phyloP scores from a whole-genome alignment of 371 early-diverging fungal genomes.

The Mortierella sp. region DNA sequence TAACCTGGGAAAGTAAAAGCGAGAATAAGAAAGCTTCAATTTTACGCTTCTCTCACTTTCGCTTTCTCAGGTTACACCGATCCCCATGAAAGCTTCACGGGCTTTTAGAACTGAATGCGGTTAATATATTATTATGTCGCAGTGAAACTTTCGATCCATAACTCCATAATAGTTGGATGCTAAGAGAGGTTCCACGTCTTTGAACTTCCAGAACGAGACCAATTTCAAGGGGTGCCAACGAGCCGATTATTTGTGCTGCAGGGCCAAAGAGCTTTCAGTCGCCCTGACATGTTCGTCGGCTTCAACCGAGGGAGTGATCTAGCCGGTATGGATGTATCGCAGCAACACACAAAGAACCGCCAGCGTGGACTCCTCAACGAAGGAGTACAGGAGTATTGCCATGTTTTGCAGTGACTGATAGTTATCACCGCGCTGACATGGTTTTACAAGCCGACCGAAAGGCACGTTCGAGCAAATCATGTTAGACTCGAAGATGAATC shows the following conservation, averaged over 20 bases:
- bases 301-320: constrained; percentile 1
- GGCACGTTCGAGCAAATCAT: neutral
- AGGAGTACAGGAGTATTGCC: too few relatives aligned
- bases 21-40: too few relatives aligned
- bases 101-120: too few relatives aligned
- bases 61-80: too few relatives aligned
- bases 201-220: neutral
- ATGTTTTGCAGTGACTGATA: too few relatives aligned
- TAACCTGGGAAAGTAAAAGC: too few relatives aligned
- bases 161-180: constrained; percentile 10
- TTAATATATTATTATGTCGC: too few relatives aligned
- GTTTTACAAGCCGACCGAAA: neutral
- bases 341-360: constrained; percentile 9
- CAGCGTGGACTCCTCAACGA: neutral
- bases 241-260: neutral
- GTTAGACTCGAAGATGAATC: constrained; percentile 6
- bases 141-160: neutral
- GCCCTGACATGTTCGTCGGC: neutral
- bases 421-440: neutral
- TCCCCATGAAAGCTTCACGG: too few relatives aligned
- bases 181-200: constrained; percentile 6
- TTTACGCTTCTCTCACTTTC: too few relatives aligned
- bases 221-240: neutral
- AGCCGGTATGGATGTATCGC: constrained; percentile 16
- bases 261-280: neutral